phyloP scores from a whole-genome alignment of 2,329 filamentous ascomycete species.

The Aspergillus floridensis region DNA sequence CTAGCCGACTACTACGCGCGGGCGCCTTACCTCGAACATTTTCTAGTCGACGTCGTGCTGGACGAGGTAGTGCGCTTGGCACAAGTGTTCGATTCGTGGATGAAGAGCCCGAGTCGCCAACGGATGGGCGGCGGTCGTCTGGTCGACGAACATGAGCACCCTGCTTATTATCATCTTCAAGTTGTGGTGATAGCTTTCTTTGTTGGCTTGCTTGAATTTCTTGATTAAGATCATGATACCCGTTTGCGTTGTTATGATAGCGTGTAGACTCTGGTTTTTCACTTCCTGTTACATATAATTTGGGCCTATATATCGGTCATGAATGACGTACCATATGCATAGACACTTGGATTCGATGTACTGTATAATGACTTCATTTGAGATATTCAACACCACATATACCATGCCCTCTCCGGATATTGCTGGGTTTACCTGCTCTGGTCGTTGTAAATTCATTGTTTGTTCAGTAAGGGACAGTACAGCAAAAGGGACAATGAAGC shows the following conservation, averaged over 20 bases:
- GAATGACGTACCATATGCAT: not conserved
- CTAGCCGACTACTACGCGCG: conserved; percentile 37
- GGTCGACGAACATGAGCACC: conserved; percentile 29
- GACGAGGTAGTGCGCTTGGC: conserved; percentile 30
- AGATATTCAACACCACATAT: not conserved
- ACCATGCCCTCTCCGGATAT: not conserved
- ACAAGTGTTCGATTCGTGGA: conserved; percentile 43
- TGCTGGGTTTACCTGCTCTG: too few relatives aligned
- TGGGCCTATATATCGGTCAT: not conserved
- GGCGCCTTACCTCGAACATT: conserved; percentile 21
- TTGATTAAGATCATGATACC: conserved; percentile 3
- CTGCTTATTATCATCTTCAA: not conserved
- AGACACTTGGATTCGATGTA: not conserved
- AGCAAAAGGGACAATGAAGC: not conserved
- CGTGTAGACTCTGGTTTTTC: not conserved
- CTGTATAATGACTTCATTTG: not conserved
- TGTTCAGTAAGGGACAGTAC: too few relatives aligned
- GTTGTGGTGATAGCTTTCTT: not conserved
- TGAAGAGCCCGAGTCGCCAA: conserved; percentile 42
- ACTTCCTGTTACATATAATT: not conserved
- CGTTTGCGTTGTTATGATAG: conserved; percentile 10
- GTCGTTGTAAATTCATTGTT: too few relatives aligned
- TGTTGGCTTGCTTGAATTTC: not conserved
- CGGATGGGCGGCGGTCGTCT: conserved; percentile 37
- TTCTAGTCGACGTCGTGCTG: conserved; percentile 26